Conservation (phyloP, 2,329 filamentous ascomycete species). For the Phyllosticta citribraziliensis region DNA sequence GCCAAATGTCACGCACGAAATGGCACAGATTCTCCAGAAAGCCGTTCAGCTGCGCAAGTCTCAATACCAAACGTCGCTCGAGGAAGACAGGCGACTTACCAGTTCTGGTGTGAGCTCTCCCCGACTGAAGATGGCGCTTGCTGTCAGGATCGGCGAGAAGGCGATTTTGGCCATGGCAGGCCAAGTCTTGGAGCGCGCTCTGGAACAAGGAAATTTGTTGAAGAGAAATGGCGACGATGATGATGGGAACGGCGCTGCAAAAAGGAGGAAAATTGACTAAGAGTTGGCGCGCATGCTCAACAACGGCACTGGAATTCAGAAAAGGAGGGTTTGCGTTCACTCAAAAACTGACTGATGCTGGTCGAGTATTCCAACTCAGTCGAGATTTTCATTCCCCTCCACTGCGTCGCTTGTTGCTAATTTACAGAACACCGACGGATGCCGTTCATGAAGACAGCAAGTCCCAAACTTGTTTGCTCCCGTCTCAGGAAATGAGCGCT, state of each 20-base stretch:
- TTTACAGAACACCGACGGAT: neutral
- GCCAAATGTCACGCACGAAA: constrained; percentile 28
- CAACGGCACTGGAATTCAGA: neutral
- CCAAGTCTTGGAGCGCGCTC: constrained; percentile 7
- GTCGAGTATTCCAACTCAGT: neutral
- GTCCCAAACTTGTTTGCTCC: neutral
- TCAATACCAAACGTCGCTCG: constrained; percentile 46
- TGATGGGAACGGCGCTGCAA: constrained; percentile 1
- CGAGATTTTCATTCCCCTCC: neutral
- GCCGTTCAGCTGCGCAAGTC: constrained; percentile 31
- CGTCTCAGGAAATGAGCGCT: neutral
- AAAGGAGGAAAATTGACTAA: constrained; percentile 9
- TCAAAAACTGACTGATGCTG: neutral
- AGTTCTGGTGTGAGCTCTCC: neutral
- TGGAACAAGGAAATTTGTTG: neutral
- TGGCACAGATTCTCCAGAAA: constrained; percentile 29
- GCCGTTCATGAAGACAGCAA: neutral
- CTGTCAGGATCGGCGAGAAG: constrained; percentile 65
- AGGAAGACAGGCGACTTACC: constrained; percentile 33
- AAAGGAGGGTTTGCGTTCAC: neutral
- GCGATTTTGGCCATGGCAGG: constrained; percentile 40
- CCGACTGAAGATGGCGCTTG: constrained; percentile 48
- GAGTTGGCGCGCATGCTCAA: neutral
- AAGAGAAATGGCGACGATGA: constrained; percentile 2
- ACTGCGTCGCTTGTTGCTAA: neutral